phyloP scores from a whole-genome alignment of 768 basidiomycete genomes.

The Kondoa malvinella region DNA sequence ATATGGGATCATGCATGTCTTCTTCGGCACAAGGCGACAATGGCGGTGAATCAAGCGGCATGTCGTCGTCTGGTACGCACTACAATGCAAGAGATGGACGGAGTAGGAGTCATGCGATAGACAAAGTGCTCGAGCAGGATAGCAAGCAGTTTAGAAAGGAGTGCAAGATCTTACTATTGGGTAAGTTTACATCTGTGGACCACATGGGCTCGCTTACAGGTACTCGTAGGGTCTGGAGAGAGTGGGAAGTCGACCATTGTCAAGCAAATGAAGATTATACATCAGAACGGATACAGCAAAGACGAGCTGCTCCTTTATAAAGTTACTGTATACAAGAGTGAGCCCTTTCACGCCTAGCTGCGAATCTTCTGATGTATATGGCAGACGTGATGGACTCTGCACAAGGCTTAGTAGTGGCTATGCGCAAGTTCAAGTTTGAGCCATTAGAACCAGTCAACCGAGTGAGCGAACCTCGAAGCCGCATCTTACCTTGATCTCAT shows the following conservation, averaged over 20 bases:
- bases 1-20: background rate
- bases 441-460: slow-evolving; percentile 52
- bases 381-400: slow-evolving; percentile 59
- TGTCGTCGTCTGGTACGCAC: background rate
- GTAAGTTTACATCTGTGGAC: slow-evolving; percentile 37
- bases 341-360: background rate
- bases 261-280: slow-evolving; percentile 98
- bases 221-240: slow-evolving; percentile 66
- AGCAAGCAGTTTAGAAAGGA: slow-evolving; percentile 61
- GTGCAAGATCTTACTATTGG: slow-evolving; percentile 83
- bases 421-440: slow-evolving; percentile 70
- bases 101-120: slow-evolving; percentile 23
- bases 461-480: slow-evolving; percentile 3
- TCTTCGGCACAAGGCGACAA: background rate
- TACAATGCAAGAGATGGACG: slow-evolving; percentile 10
- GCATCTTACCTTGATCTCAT: background rate
- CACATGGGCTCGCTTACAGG: background rate
- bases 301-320: slow-evolving; percentile 62
- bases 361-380: background rate
- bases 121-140: slow-evolving; percentile 50
- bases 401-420: slow-evolving; percentile 64
- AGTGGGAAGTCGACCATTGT: slow-evolving; percentile 91
- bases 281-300: slow-evolving; percentile 70
- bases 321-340: slow-evolving; percentile 56
- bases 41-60: background rate